Evolutionary conservation across 352 stramenopile species (phyloP).

Genomic region (Globisporangium barbulae): DNA sequence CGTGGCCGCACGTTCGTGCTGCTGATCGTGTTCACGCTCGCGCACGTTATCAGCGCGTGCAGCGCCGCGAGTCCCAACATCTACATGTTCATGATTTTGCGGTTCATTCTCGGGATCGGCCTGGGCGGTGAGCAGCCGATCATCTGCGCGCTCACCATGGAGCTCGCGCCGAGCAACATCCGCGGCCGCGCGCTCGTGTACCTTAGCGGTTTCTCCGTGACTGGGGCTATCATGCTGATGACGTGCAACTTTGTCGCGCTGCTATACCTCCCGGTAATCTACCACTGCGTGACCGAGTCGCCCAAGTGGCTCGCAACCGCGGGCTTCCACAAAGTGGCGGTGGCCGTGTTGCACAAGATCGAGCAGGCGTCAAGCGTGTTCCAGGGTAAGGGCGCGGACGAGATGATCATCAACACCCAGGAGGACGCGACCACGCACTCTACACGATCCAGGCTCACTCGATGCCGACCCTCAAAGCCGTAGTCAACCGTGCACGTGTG

Average conservation of each 20-base stretch:
- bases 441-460: too few relatives aligned
- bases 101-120: constrained; percentile 34
- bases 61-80: constrained; percentile 24
- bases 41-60: too few relatives aligned
- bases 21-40: constrained; percentile 26
- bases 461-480: too few relatives aligned
- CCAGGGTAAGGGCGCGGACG: background rate
- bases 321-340: too few relatives aligned
- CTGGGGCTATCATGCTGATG: too few relatives aligned
- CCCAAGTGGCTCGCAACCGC: constrained; percentile 65
- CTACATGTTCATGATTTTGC: constrained; percentile 26
- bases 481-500: background rate
- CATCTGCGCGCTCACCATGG: constrained; percentile 38
- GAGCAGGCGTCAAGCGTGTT: constrained; percentile 19
- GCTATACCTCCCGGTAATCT: constrained; percentile 20
- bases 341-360: too few relatives aligned
- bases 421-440: too few relatives aligned
- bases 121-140: constrained; percentile 45
- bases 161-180: constrained; percentile 50
- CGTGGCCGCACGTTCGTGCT: constrained; percentile 40
- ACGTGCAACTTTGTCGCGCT: constrained; percentile 34
- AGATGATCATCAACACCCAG: background rate
- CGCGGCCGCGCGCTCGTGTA: constrained; percentile 45
- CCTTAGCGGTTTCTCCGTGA: too few relatives aligned
- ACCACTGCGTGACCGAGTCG: constrained; percentile 49